A percentile compares a stretch with the other conserved stretches of the same genome.
Conservation (phyloP, 441 rosid genomes). For the Arabidopsis hybrid region DNA sequence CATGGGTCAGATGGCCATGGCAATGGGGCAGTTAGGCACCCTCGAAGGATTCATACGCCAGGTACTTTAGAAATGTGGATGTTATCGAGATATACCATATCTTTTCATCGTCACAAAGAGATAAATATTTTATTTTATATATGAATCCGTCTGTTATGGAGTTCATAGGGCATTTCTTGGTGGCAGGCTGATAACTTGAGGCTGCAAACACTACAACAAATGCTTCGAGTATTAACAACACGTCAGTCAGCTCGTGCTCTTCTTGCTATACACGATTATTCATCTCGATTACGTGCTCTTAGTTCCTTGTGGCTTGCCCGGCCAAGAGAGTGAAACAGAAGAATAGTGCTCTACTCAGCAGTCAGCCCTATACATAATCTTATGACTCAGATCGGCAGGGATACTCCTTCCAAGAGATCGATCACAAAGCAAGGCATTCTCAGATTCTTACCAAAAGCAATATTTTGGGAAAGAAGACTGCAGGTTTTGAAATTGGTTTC, state of each 20-base stretch:
- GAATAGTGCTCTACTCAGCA: not conserved
- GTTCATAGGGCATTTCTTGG: conserved; percentile 36
- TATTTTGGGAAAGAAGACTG: conserved; percentile 36
- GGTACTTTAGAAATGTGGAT: conserved; percentile 49
- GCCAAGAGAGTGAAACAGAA: conserved; percentile 71
- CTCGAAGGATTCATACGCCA: conserved; percentile 92
- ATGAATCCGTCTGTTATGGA: conserved; percentile 35
- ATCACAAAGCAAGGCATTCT: conserved; percentile 30
- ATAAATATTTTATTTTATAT: conserved; percentile 18
- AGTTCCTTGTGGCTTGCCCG: conserved; percentile 99
- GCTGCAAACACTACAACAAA: conserved; percentile 87
- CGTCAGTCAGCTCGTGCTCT: conserved; percentile 95
- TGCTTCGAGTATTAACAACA: conserved; percentile 83
- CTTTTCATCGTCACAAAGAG: conserved; percentile 24
- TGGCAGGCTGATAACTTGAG: conserved; percentile 94
- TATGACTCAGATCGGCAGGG: conserved; percentile 28
- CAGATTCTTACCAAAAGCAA: conserved; percentile 38
- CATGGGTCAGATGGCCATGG: conserved; percentile 99
- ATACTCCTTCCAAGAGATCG: conserved; percentile 35
- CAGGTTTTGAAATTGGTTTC: conserved; percentile 31
- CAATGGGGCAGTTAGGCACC: conserved; percentile 97
- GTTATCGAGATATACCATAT: conserved; percentile 13
- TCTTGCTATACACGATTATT: conserved; percentile 88
- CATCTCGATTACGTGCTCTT: conserved; percentile 88
- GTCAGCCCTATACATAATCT: conserved; percentile 19